Evolutionary conservation across 2,329 filamentous ascomycete genomes (phyloP).

Genomic region (Tolypocladium album): DNA sequence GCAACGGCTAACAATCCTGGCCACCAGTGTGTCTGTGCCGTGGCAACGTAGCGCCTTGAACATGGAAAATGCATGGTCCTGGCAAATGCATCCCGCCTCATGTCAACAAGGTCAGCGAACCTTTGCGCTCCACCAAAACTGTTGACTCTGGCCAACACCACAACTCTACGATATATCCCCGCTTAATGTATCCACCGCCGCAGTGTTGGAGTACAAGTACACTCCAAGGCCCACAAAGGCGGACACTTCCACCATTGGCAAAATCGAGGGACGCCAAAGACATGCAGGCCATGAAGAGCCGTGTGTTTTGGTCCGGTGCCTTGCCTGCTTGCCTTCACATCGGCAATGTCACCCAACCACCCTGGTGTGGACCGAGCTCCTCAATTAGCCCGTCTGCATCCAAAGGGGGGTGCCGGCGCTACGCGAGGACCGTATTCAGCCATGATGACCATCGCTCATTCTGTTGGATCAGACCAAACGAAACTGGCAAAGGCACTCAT

Average conservation of each 20-base stretch:
- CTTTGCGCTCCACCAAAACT: not conserved
- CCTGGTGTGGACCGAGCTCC: constrained; percentile 3
- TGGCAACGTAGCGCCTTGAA: not conserved
- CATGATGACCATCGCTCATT: not conserved
- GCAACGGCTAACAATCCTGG: not conserved
- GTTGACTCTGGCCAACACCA: not conserved
- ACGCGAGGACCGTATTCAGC: not conserved
- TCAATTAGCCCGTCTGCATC: not conserved
- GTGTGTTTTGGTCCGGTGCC: not conserved
- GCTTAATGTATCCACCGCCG: not conserved
- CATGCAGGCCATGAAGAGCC: not conserved
- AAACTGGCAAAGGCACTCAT: not conserved
- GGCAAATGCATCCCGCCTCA: not conserved
- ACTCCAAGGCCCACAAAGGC: not conserved
- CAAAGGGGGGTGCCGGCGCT: constrained; percentile 1
- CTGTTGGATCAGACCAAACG: not conserved
- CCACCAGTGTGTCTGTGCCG: not conserved
- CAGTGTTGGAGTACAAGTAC: not conserved
- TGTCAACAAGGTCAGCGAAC: not conserved
- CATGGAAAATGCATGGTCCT: not conserved
- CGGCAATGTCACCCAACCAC: constrained; percentile 2
- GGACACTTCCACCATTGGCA: not conserved
- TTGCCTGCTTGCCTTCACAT: not conserved
- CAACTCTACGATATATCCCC: not conserved
- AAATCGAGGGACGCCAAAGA: not conserved